Base-by-base conservation (phyloP, 108 stramenopile species). In the Seminavis robusta region DNA sequence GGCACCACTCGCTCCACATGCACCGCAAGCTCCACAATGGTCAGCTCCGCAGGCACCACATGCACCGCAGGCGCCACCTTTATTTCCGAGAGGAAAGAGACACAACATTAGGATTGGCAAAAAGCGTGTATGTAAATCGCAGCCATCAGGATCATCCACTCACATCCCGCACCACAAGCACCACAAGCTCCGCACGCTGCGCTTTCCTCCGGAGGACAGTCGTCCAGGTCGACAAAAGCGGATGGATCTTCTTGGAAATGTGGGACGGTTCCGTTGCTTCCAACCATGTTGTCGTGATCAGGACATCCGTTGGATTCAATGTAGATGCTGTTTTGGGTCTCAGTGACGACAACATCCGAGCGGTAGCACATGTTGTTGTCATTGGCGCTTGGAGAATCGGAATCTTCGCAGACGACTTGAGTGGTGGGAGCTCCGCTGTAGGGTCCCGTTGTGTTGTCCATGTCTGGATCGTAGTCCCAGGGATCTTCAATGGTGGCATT, bases 291-390 rank as follows among this genome's bases (percentile, higher is more conserved):
- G 28, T 16, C 17, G 52, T 61, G 59, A 52, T 61, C 59, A 13
- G 59, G 59, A 38, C 50, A 51, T 20, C 59, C 59, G 32, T 61
- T 61, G 10, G 28, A 31, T 25, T 61, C 59, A 52, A 61, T 61
- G 25, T 38, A 31, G 20, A 61, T 24, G 32, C 33, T 38, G 16
- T 39, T 36, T 7, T 37, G 32, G 2, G 34, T 24, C 2, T 5
- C 20, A 2, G 59, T 37, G 23, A 61, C 50, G 4, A 36, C 33
- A 7, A 61, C 59, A 52, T 61, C 59, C 23, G 59, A 61, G 13
- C 59, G 59, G 27, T 38, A 61, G 33, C 59, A 61, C 50, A 52
- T 36, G 9, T 61, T 61, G 32, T 61, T 61, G 5, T 10, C 47
- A 23, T 52, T 33, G 16, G 33, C 11, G 30, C 26, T 28, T 3